These are phyloP conservation scores for Allodekkera sacchari DNA, from an alignment of 805 yeast genomes.

Conservation along the genomic window DNA sequence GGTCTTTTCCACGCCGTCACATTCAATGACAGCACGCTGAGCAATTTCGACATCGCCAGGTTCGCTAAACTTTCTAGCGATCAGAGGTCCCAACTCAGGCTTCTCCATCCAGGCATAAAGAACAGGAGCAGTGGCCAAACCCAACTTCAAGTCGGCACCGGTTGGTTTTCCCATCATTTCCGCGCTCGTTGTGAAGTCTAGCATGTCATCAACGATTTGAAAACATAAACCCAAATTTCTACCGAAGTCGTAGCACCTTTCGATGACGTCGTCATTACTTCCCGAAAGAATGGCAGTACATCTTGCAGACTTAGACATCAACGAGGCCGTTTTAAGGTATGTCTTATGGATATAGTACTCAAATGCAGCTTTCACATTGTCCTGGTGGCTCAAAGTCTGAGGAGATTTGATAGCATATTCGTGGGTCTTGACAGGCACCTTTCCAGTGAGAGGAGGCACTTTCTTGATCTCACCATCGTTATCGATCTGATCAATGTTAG, in stretches of 20 bases:
- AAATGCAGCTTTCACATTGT: conserved; percentile 79
- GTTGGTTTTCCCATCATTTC: conserved; percentile 88
- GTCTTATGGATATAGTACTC: conserved; percentile 94
- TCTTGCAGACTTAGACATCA: conserved; percentile 88
- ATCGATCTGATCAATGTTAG: conserved; percentile 32
- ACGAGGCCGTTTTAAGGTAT: conserved; percentile 86
- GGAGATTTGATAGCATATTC: conserved; percentile 40
- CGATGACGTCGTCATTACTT: conserved; percentile 64
- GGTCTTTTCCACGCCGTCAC: conserved; percentile 72
- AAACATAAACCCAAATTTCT: conserved; percentile 90
- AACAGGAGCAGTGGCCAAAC: conserved; percentile 95
- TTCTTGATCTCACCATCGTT: conserved; percentile 36
- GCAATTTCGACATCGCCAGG: conserved; percentile 86
- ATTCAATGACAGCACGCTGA: conserved; percentile 57
- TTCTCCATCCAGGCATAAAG: conserved; percentile 87
- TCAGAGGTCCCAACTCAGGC: conserved; percentile 77
- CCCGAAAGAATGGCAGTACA: conserved; percentile 93
- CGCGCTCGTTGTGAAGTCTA: conserved; percentile 88
- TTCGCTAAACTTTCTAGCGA: conserved; percentile 70
- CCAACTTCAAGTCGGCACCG: conserved; percentile 88
- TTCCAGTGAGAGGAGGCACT: conserved; percentile 54
- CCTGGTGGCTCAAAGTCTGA: conserved; percentile 40
- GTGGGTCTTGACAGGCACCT: conserved; percentile 49
- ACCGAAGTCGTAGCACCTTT: conserved; percentile 84
- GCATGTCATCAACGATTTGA: conserved; percentile 93